Evolutionary conservation across 164 flowering plant genomes (phyloP).

Genomic region (Sedum album): DNA sequence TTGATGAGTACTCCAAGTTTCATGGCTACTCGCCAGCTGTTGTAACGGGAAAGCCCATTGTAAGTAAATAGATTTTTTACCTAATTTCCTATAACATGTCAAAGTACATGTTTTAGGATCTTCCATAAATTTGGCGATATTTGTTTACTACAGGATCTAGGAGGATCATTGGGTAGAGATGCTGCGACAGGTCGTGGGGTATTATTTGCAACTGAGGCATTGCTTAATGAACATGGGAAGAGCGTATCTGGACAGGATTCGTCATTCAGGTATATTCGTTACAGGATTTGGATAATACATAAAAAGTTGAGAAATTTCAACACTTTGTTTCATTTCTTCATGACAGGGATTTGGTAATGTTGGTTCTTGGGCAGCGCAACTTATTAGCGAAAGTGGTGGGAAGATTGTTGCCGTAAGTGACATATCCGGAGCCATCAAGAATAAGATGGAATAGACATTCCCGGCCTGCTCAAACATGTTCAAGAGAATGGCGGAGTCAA

Average conservation of each 20-base stretch:
- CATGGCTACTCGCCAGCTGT: conserved; percentile 83
- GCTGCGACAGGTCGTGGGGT: conserved; percentile 89
- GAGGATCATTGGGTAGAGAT: conserved; percentile 83
- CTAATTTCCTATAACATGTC: not conserved
- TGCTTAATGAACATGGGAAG: conserved; percentile 66
- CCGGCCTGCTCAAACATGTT: conserved; percentile 45
- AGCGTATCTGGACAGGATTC: conserved; percentile 35
- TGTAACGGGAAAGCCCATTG: conserved; percentile 80
- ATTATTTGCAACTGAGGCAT: conserved; percentile 62
- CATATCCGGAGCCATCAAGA: conserved; percentile 56
- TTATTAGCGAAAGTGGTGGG: conserved; percentile 69
- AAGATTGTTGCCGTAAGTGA: conserved; percentile 74
- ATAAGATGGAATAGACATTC: conserved; percentile 53
- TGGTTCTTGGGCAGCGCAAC: conserved; percentile 73
- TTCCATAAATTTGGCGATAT: not conserved
- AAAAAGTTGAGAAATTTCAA: not conserved
- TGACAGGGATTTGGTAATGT: conserved; percentile 75
- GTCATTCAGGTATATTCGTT: conserved; percentile 30
- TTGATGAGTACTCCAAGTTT: conserved; percentile 82
- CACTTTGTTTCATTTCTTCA: not conserved
- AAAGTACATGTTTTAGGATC: not conserved
- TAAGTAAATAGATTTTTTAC: conserved; percentile 20
- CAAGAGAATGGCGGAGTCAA: conserved; percentile 31
- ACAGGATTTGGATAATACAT: not conserved
- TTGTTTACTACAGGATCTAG: conserved; percentile 49